These are phyloP conservation scores for Microbotryomycetes sp. DNA, from an alignment of 1,284 basidiomycete species.

Conservation along the genomic window DNA sequence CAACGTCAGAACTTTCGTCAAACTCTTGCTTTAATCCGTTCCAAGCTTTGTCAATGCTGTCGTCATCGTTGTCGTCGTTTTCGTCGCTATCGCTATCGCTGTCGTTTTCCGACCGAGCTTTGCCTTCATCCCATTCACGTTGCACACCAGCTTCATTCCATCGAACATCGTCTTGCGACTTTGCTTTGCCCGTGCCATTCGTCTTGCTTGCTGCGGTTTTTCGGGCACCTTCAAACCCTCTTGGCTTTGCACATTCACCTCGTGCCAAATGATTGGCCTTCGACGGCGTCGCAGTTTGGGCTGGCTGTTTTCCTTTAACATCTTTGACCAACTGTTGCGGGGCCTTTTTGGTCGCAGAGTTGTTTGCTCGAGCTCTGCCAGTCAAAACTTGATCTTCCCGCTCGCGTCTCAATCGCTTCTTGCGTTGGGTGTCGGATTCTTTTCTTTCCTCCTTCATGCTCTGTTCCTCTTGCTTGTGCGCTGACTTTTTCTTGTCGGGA, in stretches of 20 bases:
- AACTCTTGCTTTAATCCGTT: neutral
- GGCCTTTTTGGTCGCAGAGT: neutral
- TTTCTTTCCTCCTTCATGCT: neutral
- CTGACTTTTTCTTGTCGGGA: neutral
- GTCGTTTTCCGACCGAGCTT: neutral
- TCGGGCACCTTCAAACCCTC: constrained; percentile 23
- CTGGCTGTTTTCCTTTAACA: neutral
- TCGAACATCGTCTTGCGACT: neutral
- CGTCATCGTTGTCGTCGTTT: neutral
- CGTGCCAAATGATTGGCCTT: no score
- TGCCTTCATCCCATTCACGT: neutral
- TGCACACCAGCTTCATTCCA: neutral
- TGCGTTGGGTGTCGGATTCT: neutral
- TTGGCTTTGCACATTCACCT: constrained; percentile 12
- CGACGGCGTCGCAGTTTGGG: no score
- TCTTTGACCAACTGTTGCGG: neutral
- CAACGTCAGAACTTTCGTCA: neutral
- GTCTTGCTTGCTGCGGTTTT: neutral
- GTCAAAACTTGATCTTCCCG: neutral
- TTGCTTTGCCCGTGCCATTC: constrained; percentile 1
- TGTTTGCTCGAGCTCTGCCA: neutral
- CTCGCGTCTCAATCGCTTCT: neutral
- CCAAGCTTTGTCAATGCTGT: no score
- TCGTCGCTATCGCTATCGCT: neutral
- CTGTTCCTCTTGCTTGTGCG: neutral